These are phyloP conservation scores for Populus hybrid DNA, from an alignment of 441 rosid species.

Conservation along the genomic window DNA sequence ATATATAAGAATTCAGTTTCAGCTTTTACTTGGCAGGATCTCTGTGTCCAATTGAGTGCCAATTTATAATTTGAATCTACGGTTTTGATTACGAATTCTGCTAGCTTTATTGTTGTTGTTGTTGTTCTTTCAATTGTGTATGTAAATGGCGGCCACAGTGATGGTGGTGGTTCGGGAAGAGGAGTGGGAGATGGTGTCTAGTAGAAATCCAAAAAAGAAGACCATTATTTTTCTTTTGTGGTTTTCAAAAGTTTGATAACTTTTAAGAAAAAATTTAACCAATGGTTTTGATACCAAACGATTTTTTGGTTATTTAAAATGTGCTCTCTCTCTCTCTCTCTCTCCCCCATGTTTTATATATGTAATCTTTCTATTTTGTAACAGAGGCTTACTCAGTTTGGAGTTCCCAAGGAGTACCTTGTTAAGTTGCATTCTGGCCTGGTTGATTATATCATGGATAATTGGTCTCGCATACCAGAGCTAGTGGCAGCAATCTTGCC, in stretches of 20 bases:
- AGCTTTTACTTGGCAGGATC: not conserved
- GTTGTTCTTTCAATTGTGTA: not conserved
- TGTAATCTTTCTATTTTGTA: slow-evolving; percentile 5
- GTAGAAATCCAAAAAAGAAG: not conserved
- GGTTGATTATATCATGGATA: slow-evolving; percentile 49
- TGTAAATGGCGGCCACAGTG: not conserved
- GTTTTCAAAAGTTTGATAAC: not conserved
- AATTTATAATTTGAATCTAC: not conserved
- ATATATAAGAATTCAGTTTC: not conserved
- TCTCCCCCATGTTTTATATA: too few species aligned
- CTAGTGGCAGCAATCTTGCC: slow-evolving; percentile 68
- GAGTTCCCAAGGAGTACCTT: slow-evolving; percentile 55
- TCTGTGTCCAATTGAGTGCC: not conserved
- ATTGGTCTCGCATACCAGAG: slow-evolving; percentile 38
- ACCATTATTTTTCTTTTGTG: too few species aligned
- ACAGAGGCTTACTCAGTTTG: slow-evolving; percentile 70
- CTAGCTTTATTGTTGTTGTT: not conserved
- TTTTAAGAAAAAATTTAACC: too few species aligned
- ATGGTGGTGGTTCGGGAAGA: not conserved
- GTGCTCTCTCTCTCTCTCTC: not conserved
- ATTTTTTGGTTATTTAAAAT: not conserved
- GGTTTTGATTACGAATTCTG: not conserved
- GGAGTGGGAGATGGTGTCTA: not conserved
- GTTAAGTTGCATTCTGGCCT: slow-evolving; percentile 43
- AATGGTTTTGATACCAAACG: too few species aligned